Conservation (phyloP, 73 alveolate species). For the Urostyla sp. region DNA sequence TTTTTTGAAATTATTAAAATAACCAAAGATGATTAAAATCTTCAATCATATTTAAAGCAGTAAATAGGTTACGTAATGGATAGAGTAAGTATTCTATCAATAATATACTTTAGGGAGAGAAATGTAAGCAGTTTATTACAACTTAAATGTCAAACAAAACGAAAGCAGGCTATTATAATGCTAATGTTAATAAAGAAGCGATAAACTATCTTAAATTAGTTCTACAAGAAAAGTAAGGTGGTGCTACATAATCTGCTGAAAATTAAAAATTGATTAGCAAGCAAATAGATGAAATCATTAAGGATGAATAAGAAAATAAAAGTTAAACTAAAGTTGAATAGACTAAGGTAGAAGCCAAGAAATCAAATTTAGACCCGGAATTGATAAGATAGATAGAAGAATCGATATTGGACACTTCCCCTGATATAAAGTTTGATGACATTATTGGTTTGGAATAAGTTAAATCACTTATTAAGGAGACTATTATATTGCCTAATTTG, state of each 20-base stretch:
- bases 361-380: slow-evolving; percentile 30
- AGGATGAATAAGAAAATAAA: not conserved
- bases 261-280: not conserved
- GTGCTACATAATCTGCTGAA: not conserved
- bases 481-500: slow-evolving; percentile 81
- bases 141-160: slow-evolving; percentile 22
- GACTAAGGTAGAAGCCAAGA: not conserved
- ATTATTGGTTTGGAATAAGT: slow-evolving; percentile 89
- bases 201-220: slow-evolving; percentile 22
- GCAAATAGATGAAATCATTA: not conserved
- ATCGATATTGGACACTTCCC: slow-evolving; percentile 78
- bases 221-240: slow-evolving; percentile 5
- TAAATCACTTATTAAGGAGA: slow-evolving; percentile 84
- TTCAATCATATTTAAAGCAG: slow-evolving; percentile 41
- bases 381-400: slow-evolving; percentile 59
- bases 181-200: slow-evolving; percentile 44
- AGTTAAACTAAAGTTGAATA: not conserved
- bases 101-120: slow-evolving; percentile 50
- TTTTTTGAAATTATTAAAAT: slow-evolving; percentile 28
- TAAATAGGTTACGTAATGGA: slow-evolving; percentile 50
- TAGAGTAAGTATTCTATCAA: slow-evolving; percentile 14
- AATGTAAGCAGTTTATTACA: slow-evolving; percentile 30
- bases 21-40: slow-evolving; percentile 48
- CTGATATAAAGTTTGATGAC: slow-evolving; percentile 90
- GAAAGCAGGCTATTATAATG: slow-evolving; percentile 49